A percentile compares a stretch with the other conserved stretches of the same genome.
phyloP scores from a whole-genome alignment of 108 stramenopile species.

The Bacterosira constricta region DNA sequence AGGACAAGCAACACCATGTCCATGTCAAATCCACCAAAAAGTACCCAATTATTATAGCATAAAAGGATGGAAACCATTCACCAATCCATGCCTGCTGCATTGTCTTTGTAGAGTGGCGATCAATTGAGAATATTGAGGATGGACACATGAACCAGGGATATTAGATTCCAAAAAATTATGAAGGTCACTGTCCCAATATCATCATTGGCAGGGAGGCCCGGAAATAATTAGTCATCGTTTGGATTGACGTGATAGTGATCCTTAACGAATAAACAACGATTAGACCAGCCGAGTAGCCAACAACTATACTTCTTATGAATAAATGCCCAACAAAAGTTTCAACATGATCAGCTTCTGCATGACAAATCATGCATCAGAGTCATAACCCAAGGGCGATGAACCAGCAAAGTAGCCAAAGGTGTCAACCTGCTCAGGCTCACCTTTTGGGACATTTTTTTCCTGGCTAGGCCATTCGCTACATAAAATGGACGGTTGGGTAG shows the following conservation, averaged over 20 bases:
- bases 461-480: no score
- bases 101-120: slow-evolving; percentile 29
- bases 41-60: slow-evolving; percentile 60
- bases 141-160: slow-evolving; percentile 80
- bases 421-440: no score
- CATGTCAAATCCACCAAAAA: slow-evolving; percentile 76
- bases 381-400: no score
- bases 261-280: slow-evolving; percentile 50
- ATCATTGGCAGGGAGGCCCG: slow-evolving; percentile 74
- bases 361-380: no score
- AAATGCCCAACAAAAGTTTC: no score
- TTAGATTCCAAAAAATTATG: slow-evolving; percentile 91
- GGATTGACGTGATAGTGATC: slow-evolving; percentile 75
- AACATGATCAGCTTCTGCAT: no score
- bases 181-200: slow-evolving; percentile 69
- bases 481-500: no score
- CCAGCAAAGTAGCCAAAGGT: no score
- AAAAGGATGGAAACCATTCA: slow-evolving; percentile 77
- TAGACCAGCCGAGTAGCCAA: no score
- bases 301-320: no score
- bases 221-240: slow-evolving; percentile 55
- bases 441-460: no score
- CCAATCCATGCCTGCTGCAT: slow-evolving; percentile 80
- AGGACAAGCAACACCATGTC: slow-evolving; percentile 66
- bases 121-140: slow-evolving; percentile 87